Conservation (phyloP, 208 protist genomes). For the Acanthamoeba castellanii region DNA sequence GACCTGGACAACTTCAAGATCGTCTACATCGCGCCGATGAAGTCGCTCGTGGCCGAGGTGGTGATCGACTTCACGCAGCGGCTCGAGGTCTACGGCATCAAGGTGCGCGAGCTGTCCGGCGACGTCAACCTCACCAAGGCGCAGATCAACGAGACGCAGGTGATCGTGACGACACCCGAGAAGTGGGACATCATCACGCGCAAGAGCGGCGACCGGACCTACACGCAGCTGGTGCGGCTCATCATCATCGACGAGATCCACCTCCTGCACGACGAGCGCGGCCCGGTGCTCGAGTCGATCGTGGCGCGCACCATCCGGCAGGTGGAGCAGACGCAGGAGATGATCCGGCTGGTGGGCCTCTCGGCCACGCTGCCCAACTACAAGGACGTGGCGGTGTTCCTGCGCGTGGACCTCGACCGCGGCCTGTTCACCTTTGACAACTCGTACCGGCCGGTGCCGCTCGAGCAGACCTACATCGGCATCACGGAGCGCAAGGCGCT, state of each 20-base stretch:
- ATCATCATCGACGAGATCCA: slow-evolving; percentile 99
- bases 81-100: slow-evolving; percentile 88
- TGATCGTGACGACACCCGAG: slow-evolving; percentile 99
- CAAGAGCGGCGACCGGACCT: slow-evolving; percentile 96
- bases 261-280: slow-evolving; percentile 98
- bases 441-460: slow-evolving; percentile 97
- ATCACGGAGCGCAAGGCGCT: slow-evolving; percentile 88
- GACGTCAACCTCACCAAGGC: slow-evolving; percentile 99
- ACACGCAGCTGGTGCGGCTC: slow-evolving; percentile 93
- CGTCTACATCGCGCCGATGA: slow-evolving; percentile 99
- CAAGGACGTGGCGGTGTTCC: slow-evolving; percentile 97
- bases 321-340: slow-evolving; percentile 93
- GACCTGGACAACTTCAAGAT: slow-evolving; percentile 97
- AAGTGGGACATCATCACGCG: slow-evolving; percentile 99
- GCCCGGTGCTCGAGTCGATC: slow-evolving; percentile 98
- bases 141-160: slow-evolving; percentile 97
- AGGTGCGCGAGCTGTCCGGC: slow-evolving; percentile 97
- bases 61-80: slow-evolving; percentile 96
- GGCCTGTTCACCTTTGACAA: slow-evolving; percentile 97
- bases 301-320: slow-evolving; percentile 97
- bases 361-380: slow-evolving; percentile 99
- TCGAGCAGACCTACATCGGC: slow-evolving; percentile 97
- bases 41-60: slow-evolving; percentile 99
- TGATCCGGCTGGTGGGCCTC: slow-evolving; percentile 96
- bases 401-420: slow-evolving; percentile 93